A percentile compares a stretch with the other conserved stretches of the same genome.
Evolutionary conservation across 441 rosid species (phyloP).

Genomic region (Flueggea neowawraea): DNA sequence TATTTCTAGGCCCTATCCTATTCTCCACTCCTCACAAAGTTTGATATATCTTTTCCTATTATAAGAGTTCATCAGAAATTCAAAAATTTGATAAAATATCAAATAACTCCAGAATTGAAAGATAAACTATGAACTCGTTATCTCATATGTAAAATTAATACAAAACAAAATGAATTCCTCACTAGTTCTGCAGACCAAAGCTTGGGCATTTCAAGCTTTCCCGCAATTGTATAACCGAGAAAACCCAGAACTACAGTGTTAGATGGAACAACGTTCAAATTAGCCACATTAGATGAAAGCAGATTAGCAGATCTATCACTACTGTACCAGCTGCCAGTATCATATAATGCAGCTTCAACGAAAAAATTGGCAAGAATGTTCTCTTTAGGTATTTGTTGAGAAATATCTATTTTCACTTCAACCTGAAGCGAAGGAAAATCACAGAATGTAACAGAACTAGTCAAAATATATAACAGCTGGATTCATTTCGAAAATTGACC

Average conservation of each 20-base stretch:
- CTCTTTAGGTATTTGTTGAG: slow-evolving; percentile 48
- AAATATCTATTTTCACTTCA: slow-evolving; percentile 82
- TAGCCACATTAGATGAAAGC: slow-evolving; percentile 62
- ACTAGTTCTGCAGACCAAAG: slow-evolving; percentile 99
- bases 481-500: no score
- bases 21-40: no score
- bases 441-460: not conserved
- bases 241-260: slow-evolving; percentile 51
- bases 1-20: no score
- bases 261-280: slow-evolving; percentile 44
- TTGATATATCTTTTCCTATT: no score
- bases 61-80: no score
- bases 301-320: slow-evolving; percentile 36
- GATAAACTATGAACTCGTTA: no score
- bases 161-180: slow-evolving; percentile 30
- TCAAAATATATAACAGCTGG: no score
- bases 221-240: slow-evolving; percentile 72
- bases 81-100: no score
- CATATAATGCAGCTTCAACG: slow-evolving; percentile 83
- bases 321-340: slow-evolving; percentile 63
- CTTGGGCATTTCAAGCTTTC: slow-evolving; percentile 76
- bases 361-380: slow-evolving; percentile 48
- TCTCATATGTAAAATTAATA: no score
- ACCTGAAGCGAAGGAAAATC: slow-evolving; percentile 44
- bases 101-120: no score